phyloP scores from a whole-genome alignment of 2,329 filamentous ascomycete species.

The Fusarium sp. region DNA sequence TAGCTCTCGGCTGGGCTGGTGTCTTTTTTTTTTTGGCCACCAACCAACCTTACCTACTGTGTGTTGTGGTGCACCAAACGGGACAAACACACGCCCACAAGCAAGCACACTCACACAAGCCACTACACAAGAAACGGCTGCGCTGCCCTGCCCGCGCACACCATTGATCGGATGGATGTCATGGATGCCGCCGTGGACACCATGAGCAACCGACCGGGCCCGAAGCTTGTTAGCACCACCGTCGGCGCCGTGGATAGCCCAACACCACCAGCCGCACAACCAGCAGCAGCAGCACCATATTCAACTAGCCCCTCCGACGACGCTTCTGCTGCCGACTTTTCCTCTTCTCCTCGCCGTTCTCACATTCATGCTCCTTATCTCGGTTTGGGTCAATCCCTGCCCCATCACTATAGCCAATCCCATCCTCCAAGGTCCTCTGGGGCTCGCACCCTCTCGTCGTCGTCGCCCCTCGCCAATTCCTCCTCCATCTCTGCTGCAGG shows the following conservation, averaged over 20 bases:
- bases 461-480: slow-evolving; percentile 53
- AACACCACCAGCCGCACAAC: slow-evolving; percentile 11
- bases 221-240: slow-evolving; percentile 40
- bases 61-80: background rate
- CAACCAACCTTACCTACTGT: background rate
- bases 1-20: slow-evolving; percentile 13
- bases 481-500: slow-evolving; percentile 51
- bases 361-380: slow-evolving; percentile 28
- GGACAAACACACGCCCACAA: background rate
- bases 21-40: background rate
- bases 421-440: slow-evolving; percentile 25
- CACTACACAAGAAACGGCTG: slow-evolving; percentile 19
- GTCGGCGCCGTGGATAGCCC: slow-evolving; percentile 36
- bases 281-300: slow-evolving; percentile 11
- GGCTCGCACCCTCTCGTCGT: slow-evolving; percentile 37
- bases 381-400: slow-evolving; percentile 24
- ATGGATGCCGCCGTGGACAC: slow-evolving; percentile 36
- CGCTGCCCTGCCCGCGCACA: slow-evolving; percentile 1
- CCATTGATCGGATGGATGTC: slow-evolving; percentile 25
- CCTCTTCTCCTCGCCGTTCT: slow-evolving; percentile 33
- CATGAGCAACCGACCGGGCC: slow-evolving; percentile 36
- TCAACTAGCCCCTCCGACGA: slow-evolving; percentile 42
- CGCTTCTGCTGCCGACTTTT: slow-evolving; percentile 42
- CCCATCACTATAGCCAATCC: slow-evolving; percentile 21
- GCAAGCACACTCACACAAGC: slow-evolving; percentile 8